Evolutionary conservation across 2,329 filamentous ascomycete species (phyloP), one percentile per base, ranked within the genome.

Genomic region (Plectosphaerella cucumerina): DNA sequence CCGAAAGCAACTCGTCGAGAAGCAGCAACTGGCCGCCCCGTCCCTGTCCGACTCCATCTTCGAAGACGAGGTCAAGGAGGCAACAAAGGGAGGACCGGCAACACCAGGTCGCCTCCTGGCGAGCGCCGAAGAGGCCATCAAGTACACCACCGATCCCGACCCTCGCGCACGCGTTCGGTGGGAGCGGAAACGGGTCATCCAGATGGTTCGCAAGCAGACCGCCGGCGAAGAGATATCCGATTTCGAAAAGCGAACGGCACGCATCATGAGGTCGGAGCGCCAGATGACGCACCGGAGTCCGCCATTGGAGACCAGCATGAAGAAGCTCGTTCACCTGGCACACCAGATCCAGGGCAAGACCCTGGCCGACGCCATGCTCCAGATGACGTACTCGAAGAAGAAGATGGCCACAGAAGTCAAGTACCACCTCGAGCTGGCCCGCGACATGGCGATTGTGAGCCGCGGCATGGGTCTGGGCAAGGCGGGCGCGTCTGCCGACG

Each of bases 321-420:
- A 99, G 83, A 99, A 99, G 75, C 78, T 99, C 50, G 85, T 87
- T 48, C 86, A 89, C 61, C 74, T 99, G 47, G 86, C 93, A 21
- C 84, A 87, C 50, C 94, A 97, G 73, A 94, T 99, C 63, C 80
- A 85, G 2, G 94, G 94, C 58, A 97, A 97, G 80, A 86, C 86
- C n/a, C 77, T 99, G 54, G 90, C 95, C 52, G 92, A 99, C 34
- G 94, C 94, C 14, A 89, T 97, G 58, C 73, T 89, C 50, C 94
- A 99, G 77, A 96, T 99, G 90, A 83, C 86, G 50, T 97, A 93
- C 74, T 93, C 87, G 68, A 90, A 90, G 76, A 99, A 99, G 82
- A 93, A 91, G 74, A 88, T 87, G 56, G 89, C 93, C 6, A 76
- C 82, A 58, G 90, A 96, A 62, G 83, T 97, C 23, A 75, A 81